phyloP scores from a whole-genome alignment of 495 filamentous ascomycete genomes.

The Aspergillus asperescens region DNA sequence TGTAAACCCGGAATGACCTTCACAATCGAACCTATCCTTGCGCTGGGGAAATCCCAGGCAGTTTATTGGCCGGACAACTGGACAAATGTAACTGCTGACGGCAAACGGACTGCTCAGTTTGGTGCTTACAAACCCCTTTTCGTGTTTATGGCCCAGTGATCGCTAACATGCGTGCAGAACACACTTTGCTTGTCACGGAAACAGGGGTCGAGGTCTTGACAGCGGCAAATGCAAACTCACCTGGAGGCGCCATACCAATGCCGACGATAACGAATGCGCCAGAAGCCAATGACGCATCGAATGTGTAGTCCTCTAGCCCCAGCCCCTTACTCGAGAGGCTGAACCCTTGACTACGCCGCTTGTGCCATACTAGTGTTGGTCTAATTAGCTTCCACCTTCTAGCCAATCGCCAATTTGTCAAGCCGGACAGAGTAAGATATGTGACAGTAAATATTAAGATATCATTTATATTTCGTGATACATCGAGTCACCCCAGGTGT shows the following conservation, averaged over 20 bases:
- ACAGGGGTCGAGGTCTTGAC: conserved; percentile 90
- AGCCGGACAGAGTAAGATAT: no score
- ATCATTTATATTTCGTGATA: no score
- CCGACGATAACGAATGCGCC: conserved; percentile 36
- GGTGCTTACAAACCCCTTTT: background rate
- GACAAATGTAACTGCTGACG: conserved; percentile 80
- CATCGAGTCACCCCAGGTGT: no score
- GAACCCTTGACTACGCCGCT: no score
- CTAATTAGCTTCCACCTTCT: no score
- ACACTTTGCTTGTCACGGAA: conserved; percentile 89
- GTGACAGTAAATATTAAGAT: no score
- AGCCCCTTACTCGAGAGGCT: no score
- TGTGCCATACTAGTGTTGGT: no score
- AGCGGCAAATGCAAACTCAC: conserved; percentile 70
- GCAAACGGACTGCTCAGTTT: conserved; percentile 78
- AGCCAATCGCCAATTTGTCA: no score
- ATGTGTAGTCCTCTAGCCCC: no score
- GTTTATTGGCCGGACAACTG: conserved; percentile 87
- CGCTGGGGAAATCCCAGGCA: conserved; percentile 69
- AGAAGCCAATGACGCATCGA: no score
- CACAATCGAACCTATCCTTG: conserved; percentile 90
- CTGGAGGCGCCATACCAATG: conserved; percentile 78
- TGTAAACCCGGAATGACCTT: conserved; percentile 89
- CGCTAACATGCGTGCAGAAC: conserved; percentile 45
- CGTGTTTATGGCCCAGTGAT: background rate